Evolutionary conservation across 2,329 filamentous ascomycete genomes (phyloP).

Genomic region (Ophiocordyceps unilateralis): DNA sequence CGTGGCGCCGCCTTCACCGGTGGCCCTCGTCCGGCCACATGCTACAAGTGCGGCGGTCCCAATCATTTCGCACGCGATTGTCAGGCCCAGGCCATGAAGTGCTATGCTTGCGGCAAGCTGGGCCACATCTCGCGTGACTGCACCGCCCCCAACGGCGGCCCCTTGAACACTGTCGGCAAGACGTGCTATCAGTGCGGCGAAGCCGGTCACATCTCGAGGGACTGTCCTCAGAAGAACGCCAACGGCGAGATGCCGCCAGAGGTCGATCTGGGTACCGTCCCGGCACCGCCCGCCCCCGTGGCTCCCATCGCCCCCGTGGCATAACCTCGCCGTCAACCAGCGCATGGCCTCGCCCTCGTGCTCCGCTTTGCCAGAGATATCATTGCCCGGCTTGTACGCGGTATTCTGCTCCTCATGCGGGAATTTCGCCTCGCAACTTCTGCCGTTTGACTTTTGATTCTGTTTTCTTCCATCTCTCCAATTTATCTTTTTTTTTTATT

Average conservation of each 20-base stretch:
- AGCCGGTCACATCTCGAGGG: conserved; percentile 87
- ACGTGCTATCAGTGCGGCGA: conserved; percentile 97
- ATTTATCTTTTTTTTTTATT: background rate
- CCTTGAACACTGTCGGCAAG: conserved; percentile 90
- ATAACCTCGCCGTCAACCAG: conserved; percentile 7
- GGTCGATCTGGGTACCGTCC: conserved; percentile 24
- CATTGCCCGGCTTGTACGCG: background rate
- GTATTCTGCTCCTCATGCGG: background rate
- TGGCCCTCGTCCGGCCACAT: conserved; percentile 50
- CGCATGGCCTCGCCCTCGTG: background rate
- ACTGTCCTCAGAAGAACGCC: conserved; percentile 62
- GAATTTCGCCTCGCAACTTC: background rate
- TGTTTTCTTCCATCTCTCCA: background rate
- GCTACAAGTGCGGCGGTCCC: conserved; percentile 65
- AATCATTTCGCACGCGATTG: conserved; percentile 98
- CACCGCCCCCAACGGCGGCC: conserved; percentile 89
- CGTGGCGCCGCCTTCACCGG: conserved; percentile 64
- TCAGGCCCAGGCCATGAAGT: conserved; percentile 97
- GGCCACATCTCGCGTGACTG: conserved; percentile 89
- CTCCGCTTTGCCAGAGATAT: background rate
- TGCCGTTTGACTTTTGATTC: background rate
- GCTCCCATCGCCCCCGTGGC: conserved; percentile 25
- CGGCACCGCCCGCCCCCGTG: conserved; percentile 26
- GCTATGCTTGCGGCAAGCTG: conserved; percentile 91
- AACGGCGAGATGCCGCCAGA: conserved; percentile 30